Conservation (phyloP, 169 alveolate species). For the Plasmodium falciparum region DNA sequence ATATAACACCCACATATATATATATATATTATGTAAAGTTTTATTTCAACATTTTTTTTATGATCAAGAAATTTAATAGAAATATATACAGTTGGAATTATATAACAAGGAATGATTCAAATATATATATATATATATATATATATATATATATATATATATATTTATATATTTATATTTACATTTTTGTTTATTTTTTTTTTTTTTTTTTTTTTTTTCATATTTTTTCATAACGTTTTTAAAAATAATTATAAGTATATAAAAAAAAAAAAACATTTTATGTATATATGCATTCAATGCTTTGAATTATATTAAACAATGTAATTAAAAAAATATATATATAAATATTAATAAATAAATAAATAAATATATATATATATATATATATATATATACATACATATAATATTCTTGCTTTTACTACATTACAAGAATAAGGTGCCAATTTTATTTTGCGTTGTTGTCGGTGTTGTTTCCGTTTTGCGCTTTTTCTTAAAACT, state of each 20-base stretch:
- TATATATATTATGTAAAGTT: background rate
- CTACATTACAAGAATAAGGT: slow-evolving; percentile 45
- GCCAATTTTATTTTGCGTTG: slow-evolving; percentile 1
- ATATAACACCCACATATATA: background rate
- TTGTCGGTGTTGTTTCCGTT: slow-evolving; percentile 31
- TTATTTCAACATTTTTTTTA: no score
- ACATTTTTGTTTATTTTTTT: slow-evolving; percentile 2
- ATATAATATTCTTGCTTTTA: slow-evolving; percentile 14
- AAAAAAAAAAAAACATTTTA: no score
- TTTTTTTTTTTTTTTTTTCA: slow-evolving; percentile 31
- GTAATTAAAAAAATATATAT: background rate
- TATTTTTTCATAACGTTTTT: background rate
- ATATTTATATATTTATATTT: background rate
- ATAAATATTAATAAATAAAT: background rate
- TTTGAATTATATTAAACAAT: background rate
- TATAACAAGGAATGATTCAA: background rate
- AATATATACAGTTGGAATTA: no score
- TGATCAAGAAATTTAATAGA: no score
- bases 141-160: background rate
- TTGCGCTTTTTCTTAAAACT: slow-evolving; percentile 55
- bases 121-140: background rate
- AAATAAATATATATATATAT: background rate
- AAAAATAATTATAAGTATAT: no score
- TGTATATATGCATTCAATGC: no score
- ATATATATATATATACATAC: background rate